Percentiles rank a stretch among this genome's conserved stretches.
Conservation (phyloP, 1,284 basidiomycete species). For the Boletus semigastroideus region DNA sequence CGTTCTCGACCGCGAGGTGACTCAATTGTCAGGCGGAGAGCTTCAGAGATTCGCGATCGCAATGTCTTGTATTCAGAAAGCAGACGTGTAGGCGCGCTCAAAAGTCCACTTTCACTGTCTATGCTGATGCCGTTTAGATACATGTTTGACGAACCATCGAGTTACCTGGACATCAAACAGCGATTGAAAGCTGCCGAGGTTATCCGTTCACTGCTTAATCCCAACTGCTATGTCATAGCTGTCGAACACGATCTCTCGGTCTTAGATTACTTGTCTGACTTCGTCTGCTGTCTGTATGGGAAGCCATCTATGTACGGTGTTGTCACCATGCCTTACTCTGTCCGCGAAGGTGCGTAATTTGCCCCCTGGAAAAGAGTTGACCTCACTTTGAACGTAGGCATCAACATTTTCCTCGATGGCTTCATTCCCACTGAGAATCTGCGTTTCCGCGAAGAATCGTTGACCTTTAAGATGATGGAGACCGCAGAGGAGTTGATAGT, state of each 20-base stretch:
- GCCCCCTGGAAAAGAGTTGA: neutral
- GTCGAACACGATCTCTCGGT: conserved; percentile 98
- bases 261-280: conserved; percentile 95
- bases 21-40: conserved; percentile 91
- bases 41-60: conserved; percentile 95
- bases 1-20: conserved; percentile 80
- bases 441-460: conserved; percentile 91
- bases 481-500: conserved; percentile 84
- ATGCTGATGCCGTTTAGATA: conserved; percentile 51
- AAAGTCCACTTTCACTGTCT: neutral
- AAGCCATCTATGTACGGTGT: conserved; percentile 97
- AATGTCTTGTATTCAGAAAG: conserved; percentile 88
- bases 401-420: conserved; percentile 98
- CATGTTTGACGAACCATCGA: conserved; percentile 98
- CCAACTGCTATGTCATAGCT: conserved; percentile 88
- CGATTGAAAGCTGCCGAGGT: conserved; percentile 94
- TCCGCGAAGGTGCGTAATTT: conserved; percentile 78
- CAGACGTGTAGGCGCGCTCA: conserved; percentile 72
- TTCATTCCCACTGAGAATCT: conserved; percentile 98
- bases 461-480: conserved; percentile 96
- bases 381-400: conserved; percentile 47
- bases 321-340: conserved; percentile 95
- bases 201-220: conserved; percentile 80
- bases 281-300: conserved; percentile 94
- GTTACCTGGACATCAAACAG: conserved; percentile 94